phyloP scores from a whole-genome alignment of 176 grass and related monocot genomes.

The Oropetium thomaeum region DNA sequence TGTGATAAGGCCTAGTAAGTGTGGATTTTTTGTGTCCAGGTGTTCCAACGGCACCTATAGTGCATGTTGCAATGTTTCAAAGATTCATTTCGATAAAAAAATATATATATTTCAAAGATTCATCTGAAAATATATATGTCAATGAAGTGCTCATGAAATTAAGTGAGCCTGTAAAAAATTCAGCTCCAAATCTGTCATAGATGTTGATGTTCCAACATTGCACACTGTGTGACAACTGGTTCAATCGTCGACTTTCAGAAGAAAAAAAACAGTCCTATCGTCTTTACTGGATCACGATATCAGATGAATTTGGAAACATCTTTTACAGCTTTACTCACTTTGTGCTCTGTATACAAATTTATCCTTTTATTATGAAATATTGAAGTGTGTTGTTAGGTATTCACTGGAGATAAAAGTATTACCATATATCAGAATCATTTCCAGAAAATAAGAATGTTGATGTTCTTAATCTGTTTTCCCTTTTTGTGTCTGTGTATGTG shows the following conservation, averaged over 20 bases:
- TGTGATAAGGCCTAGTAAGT: neutral
- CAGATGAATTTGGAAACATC: neutral
- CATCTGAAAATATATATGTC: neutral
- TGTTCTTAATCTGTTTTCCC: too few species aligned
- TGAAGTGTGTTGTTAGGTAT: neutral
- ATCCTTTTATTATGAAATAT: neutral
- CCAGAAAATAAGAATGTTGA: too few species aligned
- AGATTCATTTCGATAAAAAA: too few species aligned
- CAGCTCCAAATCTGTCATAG: neutral
- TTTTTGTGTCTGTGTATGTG: neutral
- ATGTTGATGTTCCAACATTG: neutral
- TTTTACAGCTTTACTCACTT: neutral
- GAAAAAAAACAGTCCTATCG: too few species aligned
- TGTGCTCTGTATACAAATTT: neutral
- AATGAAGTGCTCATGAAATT: neutral
- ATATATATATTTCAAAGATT: neutral
- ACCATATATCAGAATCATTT: too few species aligned
- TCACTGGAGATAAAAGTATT: too few species aligned
- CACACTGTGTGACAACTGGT: neutral
- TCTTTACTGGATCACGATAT: neutral
- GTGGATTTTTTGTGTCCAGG: neutral
- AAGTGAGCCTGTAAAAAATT: neutral
- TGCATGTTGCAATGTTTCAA: neutral
- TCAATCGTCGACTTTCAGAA: too few species aligned
- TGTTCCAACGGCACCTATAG: neutral